These are phyloP conservation scores for Peronospora destructor DNA, from an alignment of 352 stramenopile species.

Conservation along the genomic window DNA sequence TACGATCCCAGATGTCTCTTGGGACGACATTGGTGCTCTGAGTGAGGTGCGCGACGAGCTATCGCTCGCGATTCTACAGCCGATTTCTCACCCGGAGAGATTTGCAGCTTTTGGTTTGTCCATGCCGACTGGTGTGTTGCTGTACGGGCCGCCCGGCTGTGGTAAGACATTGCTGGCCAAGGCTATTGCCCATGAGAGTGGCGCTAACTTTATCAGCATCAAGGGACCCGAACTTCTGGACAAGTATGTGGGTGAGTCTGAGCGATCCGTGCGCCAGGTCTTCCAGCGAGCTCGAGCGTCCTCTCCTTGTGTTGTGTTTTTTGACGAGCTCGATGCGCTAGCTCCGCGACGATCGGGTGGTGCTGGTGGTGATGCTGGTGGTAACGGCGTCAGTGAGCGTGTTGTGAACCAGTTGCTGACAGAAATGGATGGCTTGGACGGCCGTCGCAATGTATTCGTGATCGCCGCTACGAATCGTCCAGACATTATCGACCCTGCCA, in stretches of 20 bases:
- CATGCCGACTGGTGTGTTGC: slow-evolving; percentile 93
- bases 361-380: slow-evolving; percentile 42
- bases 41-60: slow-evolving; percentile 92
- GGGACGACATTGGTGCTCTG: slow-evolving; percentile 96
- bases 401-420: slow-evolving; percentile 98
- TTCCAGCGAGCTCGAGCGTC: slow-evolving; percentile 97
- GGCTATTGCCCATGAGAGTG: slow-evolving; percentile 96
- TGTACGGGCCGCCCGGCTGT: slow-evolving; percentile 97
- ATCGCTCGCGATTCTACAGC: slow-evolving; percentile 93
- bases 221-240: slow-evolving; percentile 98
- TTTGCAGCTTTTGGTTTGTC: slow-evolving; percentile 94
- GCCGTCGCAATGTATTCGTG: slow-evolving; percentile 93
- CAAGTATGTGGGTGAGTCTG: slow-evolving; percentile 99
- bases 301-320: slow-evolving; percentile 99
- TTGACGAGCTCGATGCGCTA: slow-evolving; percentile 98
- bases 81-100: slow-evolving; percentile 92
- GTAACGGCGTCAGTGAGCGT: slow-evolving; percentile 89
- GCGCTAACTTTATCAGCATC: slow-evolving; percentile 98
- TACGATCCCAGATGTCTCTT: slow-evolving; percentile 96
- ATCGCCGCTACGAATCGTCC: slow-evolving; percentile 93
- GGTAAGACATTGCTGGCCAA: slow-evolving; percentile 99
- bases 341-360: slow-evolving; percentile 87
- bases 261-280: slow-evolving; percentile 92
- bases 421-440: slow-evolving; percentile 98
- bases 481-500: slow-evolving; percentile 98